A percentile compares a stretch with the other conserved stretches of the same genome.
Evolutionary conservation across 1,284 basidiomycete species (phyloP).

Genomic region (Cystobasidium pallidum): DNA sequence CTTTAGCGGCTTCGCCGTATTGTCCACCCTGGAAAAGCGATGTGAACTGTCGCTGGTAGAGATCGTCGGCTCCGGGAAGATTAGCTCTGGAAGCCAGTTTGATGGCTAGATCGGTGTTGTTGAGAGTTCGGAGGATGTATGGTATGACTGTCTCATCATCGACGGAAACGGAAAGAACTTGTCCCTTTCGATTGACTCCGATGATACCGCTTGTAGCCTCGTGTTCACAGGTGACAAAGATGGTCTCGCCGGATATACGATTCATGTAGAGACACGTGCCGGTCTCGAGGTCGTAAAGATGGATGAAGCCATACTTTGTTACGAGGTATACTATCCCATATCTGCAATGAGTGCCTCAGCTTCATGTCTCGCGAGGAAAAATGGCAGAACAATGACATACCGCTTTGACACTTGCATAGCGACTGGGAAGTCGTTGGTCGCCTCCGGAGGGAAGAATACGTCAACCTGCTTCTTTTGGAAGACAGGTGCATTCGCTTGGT

Average conservation of each 20-base stretch:
- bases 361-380: neutral
- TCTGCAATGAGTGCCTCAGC: conserved; percentile 54
- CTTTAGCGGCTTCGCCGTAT: conserved; percentile 94
- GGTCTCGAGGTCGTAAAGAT: conserved; percentile 98
- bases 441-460: conserved; percentile 98
- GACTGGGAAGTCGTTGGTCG: conserved; percentile 98
- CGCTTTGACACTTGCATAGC: conserved; percentile 97
- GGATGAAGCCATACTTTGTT: conserved; percentile 99
- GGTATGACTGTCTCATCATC: conserved; percentile 96
- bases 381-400: neutral
- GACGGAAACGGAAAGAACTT: conserved; percentile 85
- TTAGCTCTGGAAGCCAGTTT: conserved; percentile 97
- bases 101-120: conserved; percentile 97
- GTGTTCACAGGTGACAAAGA: conserved; percentile 97
- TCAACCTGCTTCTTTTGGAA: conserved; percentile 99
- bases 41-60: conserved; percentile 95
- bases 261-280: conserved; percentile 99
- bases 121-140: conserved; percentile 87
- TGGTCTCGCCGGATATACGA: conserved; percentile 98
- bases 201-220: conserved; percentile 94
- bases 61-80: conserved; percentile 94
- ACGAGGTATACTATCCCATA: conserved; percentile 97
- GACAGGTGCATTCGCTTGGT: conserved; percentile 89
- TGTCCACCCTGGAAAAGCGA: conserved; percentile 87
- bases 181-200: conserved; percentile 99